Conservation (phyloP, 257 asterid genomes). For the Verbena officinalis region DNA sequence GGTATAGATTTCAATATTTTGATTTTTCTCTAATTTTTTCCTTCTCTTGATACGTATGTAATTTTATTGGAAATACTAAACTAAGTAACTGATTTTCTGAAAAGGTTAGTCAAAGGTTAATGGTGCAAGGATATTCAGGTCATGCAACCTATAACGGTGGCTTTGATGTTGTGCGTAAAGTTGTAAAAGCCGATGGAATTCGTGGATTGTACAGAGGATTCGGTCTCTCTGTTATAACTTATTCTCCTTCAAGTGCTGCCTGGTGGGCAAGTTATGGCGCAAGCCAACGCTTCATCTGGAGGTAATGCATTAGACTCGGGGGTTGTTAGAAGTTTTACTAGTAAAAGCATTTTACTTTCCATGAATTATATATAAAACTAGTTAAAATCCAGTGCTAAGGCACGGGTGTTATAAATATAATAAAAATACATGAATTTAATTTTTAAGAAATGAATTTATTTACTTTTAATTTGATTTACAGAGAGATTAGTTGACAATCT, state of each 20-base stretch:
- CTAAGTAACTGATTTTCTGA: conserved; percentile 33
- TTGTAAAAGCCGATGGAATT: conserved; percentile 81
- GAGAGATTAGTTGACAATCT: too few relatives aligned
- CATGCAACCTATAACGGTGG: conserved; percentile 59
- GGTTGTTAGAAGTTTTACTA: too few relatives aligned
- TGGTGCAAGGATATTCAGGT: conserved; percentile 71
- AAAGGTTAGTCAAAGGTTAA: conserved; percentile 80
- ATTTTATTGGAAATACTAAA: conserved; percentile 1
- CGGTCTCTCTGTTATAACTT: conserved; percentile 89
- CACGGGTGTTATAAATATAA: too few relatives aligned
- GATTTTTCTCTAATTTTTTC: not conserved
- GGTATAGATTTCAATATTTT: not conserved
- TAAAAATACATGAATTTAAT: too few relatives aligned
- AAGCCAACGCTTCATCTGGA: conserved; percentile 94
- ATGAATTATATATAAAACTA: too few relatives aligned
- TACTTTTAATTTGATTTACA: too few relatives aligned
- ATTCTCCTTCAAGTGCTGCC: conserved; percentile 97
- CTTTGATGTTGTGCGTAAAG: conserved; percentile 85
- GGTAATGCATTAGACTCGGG: conserved; percentile 36
- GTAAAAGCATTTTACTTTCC: too few relatives aligned
- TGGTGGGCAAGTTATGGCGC: conserved; percentile 99
- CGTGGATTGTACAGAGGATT: conserved; percentile 96
- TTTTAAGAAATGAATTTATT: too few relatives aligned
- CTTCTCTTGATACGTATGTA: not conserved
- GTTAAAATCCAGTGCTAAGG: too few relatives aligned